Conservation (phyloP, 2,329 filamentous ascomycete genomes). For the Fusarium poae region DNA sequence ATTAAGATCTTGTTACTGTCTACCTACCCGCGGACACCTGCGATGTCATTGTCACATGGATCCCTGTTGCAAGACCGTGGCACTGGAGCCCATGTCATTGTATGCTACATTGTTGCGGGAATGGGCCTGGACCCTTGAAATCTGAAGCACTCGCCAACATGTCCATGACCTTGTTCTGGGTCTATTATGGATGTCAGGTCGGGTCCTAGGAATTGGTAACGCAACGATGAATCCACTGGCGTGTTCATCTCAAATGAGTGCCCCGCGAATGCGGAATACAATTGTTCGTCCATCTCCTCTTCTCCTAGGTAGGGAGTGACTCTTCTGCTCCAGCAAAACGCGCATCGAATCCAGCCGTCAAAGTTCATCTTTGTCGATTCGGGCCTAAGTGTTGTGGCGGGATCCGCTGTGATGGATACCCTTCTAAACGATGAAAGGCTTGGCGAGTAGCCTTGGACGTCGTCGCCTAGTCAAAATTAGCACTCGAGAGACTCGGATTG, state of each 20-base stretch:
- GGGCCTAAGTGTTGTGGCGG: conserved; percentile 42
- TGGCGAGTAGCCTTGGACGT: conserved; percentile 30
- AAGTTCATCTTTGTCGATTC: conserved; percentile 36
- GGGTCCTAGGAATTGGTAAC: conserved; percentile 26
- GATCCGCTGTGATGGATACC: conserved; percentile 36
- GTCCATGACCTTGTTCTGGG: conserved; percentile 22
- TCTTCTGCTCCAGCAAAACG: conserved; percentile 29
- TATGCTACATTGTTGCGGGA: conserved; percentile 17
- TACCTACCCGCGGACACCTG: neutral
- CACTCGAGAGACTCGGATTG: neutral
- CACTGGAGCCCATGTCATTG: neutral
- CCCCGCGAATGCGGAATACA: conserved; percentile 5
- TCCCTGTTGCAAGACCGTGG: neutral
- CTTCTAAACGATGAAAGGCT: conserved; percentile 32
- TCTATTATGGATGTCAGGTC: conserved; percentile 8
- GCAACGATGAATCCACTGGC: conserved; percentile 9
- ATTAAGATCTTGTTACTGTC: neutral
- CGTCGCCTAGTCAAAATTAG: conserved; percentile 9
- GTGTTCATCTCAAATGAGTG: conserved; percentile 4
- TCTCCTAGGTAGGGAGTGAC: conserved; percentile 17
- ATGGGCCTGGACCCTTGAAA: conserved; percentile 37
- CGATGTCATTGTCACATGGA: conserved; percentile 4
- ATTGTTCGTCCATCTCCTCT: conserved; percentile 4
- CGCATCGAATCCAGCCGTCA: conserved; percentile 28
- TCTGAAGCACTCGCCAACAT: conserved; percentile 28